These are phyloP conservation scores for Tricholoma flavovirens DNA, from an alignment of 768 basidiomycete genomes.

Conservation along the genomic window DNA sequence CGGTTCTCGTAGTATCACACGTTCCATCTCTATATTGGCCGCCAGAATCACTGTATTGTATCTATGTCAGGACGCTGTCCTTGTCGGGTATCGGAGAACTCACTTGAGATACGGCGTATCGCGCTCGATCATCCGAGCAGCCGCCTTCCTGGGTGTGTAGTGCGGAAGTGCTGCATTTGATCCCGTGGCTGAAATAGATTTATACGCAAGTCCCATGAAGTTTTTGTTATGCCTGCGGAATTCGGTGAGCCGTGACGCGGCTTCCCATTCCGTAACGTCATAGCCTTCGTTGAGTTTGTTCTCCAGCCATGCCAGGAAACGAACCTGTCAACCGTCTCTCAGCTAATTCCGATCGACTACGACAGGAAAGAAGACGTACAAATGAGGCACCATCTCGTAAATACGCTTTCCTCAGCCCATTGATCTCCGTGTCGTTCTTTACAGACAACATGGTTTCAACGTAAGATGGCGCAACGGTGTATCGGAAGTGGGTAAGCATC, in stretches of 20 bases:
- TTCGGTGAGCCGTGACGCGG: constrained; percentile 76
- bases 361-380: constrained; percentile 37
- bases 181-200: constrained; percentile 85
- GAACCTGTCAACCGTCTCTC: constrained; percentile 34
- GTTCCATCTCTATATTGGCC: constrained; percentile 90
- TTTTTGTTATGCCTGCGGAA: constrained; percentile 65
- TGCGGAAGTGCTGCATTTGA: constrained; percentile 93
- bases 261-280: constrained; percentile 89
- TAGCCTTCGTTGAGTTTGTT: constrained; percentile 69
- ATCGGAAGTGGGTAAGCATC: constrained; percentile 79
- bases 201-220: constrained; percentile 83
- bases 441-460: constrained; percentile 77
- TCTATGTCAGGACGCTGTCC: constrained; percentile 10
- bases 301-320: constrained; percentile 91
- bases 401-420: constrained; percentile 80
- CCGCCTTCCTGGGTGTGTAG: constrained; percentile 71
- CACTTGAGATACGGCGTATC: constrained; percentile 87
- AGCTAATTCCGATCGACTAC: constrained; percentile 8
- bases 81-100: constrained; percentile 23
- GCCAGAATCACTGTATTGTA: constrained; percentile 66
- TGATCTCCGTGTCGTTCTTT: constrained; percentile 85
- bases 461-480: constrained; percentile 63
- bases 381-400: constrained; percentile 85
- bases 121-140: constrained; percentile 68
- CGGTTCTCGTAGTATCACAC: constrained; percentile 74